Evolutionary conservation across 83 land plant species (phyloP).

Genomic region (Picea engelmannii): DNA sequence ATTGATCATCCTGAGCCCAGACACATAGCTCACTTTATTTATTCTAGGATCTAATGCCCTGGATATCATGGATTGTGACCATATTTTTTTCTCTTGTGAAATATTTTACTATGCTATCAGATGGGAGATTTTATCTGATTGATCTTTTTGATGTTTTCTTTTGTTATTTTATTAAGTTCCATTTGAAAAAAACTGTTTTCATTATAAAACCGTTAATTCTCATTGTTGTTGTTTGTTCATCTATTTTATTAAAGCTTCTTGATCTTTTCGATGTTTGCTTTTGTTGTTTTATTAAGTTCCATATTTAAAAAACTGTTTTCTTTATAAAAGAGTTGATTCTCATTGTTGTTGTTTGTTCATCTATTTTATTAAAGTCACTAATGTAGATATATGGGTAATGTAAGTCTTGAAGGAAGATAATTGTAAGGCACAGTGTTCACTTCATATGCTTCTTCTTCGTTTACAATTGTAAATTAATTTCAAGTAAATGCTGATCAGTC

Average conservation of each 20-base stretch:
- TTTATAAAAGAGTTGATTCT: background rate
- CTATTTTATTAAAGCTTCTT: background rate
- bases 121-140: background rate
- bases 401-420: conserved; percentile 90
- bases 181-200: too few relatives aligned
- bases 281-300: background rate
- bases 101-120: background rate
- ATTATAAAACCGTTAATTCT: background rate
- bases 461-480: too few relatives aligned
- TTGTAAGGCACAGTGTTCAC: conserved; percentile 53
- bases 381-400: conserved; percentile 87
- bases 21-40: background rate
- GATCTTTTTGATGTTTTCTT: background rate
- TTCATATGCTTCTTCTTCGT: background rate
- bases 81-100: conserved; percentile 8
- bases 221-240: background rate
- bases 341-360: background rate
- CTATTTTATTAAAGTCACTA: background rate
- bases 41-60: conserved; percentile 3
- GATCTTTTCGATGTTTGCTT: background rate
- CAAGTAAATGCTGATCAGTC: too few relatives aligned
- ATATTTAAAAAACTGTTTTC: too few relatives aligned
- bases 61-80: conserved; percentile 14
- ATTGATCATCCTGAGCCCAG: too few relatives aligned
- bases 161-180: background rate